Evolutionary conservation across 1,139 yeast species (phyloP), one percentile per base, ranked within the genome.

Genomic region (Pichia sp.): DNA sequence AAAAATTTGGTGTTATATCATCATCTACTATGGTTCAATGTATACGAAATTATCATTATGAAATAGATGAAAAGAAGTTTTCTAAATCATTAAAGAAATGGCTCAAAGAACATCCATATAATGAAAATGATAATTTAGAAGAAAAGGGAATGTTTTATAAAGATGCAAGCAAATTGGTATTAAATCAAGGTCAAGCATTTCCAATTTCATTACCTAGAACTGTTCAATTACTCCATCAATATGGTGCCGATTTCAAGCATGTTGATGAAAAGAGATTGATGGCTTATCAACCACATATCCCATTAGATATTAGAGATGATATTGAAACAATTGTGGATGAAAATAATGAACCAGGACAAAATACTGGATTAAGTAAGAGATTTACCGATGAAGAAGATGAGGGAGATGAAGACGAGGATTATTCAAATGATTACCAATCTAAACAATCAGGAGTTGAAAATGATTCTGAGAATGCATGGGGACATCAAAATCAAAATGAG

Each of bases 21-120:
- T 83, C 88, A 39, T 71, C 70, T 41, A 97, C 90, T 60, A 63
- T 92, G 48, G 68, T 81, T 53, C 85, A 85, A 59, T 79, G 82
- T 1, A 76, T 83, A 39, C 85, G 86, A 56, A 78, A 82, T 58
- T 92, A 92, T 66, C 79, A 86, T 46, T 86, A 89, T 57, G 98
- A 92, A 63, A 80, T 89, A 5, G 81, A 83, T 30, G 99, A 92
- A 64, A 69, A 71, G 27, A 79, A 78, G 55, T 67, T 83, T 42
- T 71, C 79, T 27, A 83, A 82, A 57, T 56, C 63, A 10, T 61
- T 79, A 34, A 64, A 66, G 7, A 72, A 68, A 43, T 61, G 66
- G 60, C 48, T 65, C 35, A 63, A 64, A 45, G 52, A 54, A 10
- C 34, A 50, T 40, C 43, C 53, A 4, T 39, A 43, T 6, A 46